These are phyloP conservation scores for Boletus edulis DNA, from an alignment of 768 basidiomycete genomes.

Conservation along the genomic window DNA sequence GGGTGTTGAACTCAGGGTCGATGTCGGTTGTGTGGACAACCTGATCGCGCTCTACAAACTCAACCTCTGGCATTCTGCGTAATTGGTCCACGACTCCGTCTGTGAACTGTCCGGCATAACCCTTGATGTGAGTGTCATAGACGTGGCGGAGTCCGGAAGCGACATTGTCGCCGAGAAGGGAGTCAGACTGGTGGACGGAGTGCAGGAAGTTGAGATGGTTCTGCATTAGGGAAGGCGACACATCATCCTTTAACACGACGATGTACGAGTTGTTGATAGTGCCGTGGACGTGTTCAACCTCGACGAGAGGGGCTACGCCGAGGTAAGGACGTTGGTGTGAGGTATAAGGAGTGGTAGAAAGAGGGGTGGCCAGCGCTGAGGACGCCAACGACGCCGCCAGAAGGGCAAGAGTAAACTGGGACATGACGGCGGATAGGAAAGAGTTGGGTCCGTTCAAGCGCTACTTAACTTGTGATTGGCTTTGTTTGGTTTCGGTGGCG, in stretches of 20 bases:
- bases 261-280: slow-evolving; percentile 92
- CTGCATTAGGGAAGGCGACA: slow-evolving; percentile 53
- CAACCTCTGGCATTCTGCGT: slow-evolving; percentile 83
- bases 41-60: slow-evolving; percentile 92
- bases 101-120: slow-evolving; percentile 82
- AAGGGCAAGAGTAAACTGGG: slow-evolving; percentile 32
- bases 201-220: slow-evolving; percentile 82
- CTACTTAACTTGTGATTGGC: slow-evolving; percentile 30
- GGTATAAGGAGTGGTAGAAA: slow-evolving; percentile 41
- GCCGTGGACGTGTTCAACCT: slow-evolving; percentile 62
- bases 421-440: slow-evolving; percentile 31
- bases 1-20: slow-evolving; percentile 26
- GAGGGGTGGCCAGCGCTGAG: slow-evolving; percentile 38
- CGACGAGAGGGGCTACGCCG: slow-evolving; percentile 58
- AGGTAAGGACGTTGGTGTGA: slow-evolving; percentile 43
- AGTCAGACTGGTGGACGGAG: slow-evolving; percentile 52
- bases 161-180: slow-evolving; percentile 43
- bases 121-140: slow-evolving; percentile 70
- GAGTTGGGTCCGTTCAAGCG: neutral
- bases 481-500: slow-evolving; percentile 30
- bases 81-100: slow-evolving; percentile 68
- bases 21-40: slow-evolving; percentile 65
- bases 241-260: slow-evolving; percentile 77
- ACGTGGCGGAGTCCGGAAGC: slow-evolving; percentile 67
- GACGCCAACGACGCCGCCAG: slow-evolving; percentile 39